Evolutionary conservation across 805 yeast species (phyloP).

Genomic region (Cyberlindnera bimundalis): DNA sequence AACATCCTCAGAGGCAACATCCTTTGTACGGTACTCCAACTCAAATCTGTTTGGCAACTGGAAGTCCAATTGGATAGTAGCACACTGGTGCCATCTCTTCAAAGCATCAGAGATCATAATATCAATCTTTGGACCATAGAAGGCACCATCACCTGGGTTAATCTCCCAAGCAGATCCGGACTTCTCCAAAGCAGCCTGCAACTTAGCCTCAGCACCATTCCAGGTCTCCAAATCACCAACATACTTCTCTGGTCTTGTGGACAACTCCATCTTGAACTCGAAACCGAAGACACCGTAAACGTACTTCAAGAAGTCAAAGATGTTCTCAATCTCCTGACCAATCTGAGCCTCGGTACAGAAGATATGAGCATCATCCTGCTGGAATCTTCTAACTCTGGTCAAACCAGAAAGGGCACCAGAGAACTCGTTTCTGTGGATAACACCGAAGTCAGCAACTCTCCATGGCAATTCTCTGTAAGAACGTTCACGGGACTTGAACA

Average conservation of each 20-base stretch:
- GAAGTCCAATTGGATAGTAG: constrained; percentile 98
- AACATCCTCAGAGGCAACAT: constrained; percentile 40
- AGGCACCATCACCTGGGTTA: constrained; percentile 97
- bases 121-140: constrained; percentile 95
- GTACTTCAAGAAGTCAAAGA: constrained; percentile 80
- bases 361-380: constrained; percentile 98
- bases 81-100: constrained; percentile 98
- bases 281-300: constrained; percentile 92
- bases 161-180: constrained; percentile 93
- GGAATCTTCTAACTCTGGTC: constrained; percentile 98
- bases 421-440: constrained; percentile 93
- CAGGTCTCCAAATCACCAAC: constrained; percentile 94
- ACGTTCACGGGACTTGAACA: constrained; percentile 89
- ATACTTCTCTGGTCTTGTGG: constrained; percentile 95
- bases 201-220: constrained; percentile 85
- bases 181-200: constrained; percentile 75
- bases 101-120: constrained; percentile 93
- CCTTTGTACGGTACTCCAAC: constrained; percentile 77
- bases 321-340: constrained; percentile 75
- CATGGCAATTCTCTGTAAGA: constrained; percentile 96
- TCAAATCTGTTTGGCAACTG: constrained; percentile 95
- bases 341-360: constrained; percentile 94
- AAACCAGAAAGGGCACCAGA: constrained; percentile 93
- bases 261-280: constrained; percentile 93
- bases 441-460: constrained; percentile 99